phyloP scores from a whole-genome alignment of 768 basidiomycete species.

The Boletellus sp. region DNA sequence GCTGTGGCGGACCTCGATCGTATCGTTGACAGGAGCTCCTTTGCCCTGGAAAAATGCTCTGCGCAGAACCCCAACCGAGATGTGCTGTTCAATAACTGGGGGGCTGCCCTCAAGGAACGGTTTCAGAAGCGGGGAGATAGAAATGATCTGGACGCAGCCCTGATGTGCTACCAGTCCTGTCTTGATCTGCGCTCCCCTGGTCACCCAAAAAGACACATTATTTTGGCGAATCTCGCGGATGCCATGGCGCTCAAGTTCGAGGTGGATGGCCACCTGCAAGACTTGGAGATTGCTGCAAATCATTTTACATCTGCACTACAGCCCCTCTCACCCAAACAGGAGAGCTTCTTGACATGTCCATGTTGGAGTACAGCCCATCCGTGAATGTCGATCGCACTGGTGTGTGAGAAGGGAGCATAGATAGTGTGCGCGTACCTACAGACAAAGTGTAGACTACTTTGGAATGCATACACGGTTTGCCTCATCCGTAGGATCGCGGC shows the following conservation, averaged over 20 bases:
- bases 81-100: constrained; percentile 22
- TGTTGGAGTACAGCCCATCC: not conserved
- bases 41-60: constrained; percentile 5
- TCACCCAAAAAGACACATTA: constrained; percentile 7
- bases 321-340: constrained; percentile 13
- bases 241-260: constrained; percentile 23
- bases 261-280: constrained; percentile 15
- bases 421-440: too few species aligned
- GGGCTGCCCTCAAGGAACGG: constrained; percentile 15
- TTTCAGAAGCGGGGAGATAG: constrained; percentile 11
- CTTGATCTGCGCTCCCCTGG: constrained; percentile 22
- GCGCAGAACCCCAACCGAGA: constrained; percentile 13
- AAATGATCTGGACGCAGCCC: constrained; percentile 17
- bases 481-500: too few species aligned
- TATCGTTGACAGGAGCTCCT: constrained; percentile 12
- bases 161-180: constrained; percentile 12
- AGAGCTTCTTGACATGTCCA: constrained; percentile 5
- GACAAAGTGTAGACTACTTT: too few species aligned
- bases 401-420: too few species aligned
- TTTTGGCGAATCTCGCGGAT: constrained; percentile 21
- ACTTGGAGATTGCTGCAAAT: constrained; percentile 21
- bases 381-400: constrained; percentile 12
- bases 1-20: constrained; percentile 17
- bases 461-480: too few species aligned
- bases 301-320: constrained; percentile 14